These are phyloP conservation scores for Acer yangbiense DNA, from an alignment of 345 rosid species.

Conservation along the genomic window DNA sequence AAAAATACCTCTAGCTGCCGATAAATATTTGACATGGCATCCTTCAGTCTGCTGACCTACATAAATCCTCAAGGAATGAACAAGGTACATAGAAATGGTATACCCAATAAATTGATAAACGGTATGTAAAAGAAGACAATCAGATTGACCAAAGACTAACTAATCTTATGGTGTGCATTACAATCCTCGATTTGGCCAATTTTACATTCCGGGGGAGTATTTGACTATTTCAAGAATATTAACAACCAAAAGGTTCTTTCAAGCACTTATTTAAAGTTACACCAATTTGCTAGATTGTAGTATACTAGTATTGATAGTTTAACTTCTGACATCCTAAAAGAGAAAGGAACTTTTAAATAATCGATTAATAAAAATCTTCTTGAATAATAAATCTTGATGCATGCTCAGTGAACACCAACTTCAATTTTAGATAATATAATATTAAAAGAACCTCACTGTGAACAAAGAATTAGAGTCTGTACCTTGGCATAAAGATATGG, in stretches of 20 bases:
- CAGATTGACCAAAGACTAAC: not conserved
- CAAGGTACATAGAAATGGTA: slow-evolving; percentile 7
- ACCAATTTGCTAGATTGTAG: not conserved
- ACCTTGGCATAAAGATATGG: slow-evolving; percentile 77
- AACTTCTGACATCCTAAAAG: not conserved
- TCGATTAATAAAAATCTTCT: not conserved
- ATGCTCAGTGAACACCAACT: not conserved
- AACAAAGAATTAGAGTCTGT: slow-evolving; percentile 10
- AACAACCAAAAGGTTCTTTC: slow-evolving; percentile 11
- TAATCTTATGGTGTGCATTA: too few relatives aligned
- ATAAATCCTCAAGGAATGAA: slow-evolving; percentile 20
- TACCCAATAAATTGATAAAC: not conserved
- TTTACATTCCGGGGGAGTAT: not conserved
- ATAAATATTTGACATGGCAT: slow-evolving; percentile 83
- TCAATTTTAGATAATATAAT: not conserved
- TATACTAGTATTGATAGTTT: not conserved
- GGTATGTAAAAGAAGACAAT: not conserved
- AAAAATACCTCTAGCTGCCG: slow-evolving; percentile 77
- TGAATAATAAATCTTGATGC: not conserved
- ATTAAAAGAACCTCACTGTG: not conserved
- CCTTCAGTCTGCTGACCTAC: slow-evolving; percentile 84
- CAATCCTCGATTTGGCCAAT: not conserved
- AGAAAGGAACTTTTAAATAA: not conserved
- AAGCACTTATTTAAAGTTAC: not conserved
- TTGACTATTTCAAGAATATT: not conserved